Conservation (phyloP, 116 monocot genomes). For the Dioscorea cayenensis region DNA sequence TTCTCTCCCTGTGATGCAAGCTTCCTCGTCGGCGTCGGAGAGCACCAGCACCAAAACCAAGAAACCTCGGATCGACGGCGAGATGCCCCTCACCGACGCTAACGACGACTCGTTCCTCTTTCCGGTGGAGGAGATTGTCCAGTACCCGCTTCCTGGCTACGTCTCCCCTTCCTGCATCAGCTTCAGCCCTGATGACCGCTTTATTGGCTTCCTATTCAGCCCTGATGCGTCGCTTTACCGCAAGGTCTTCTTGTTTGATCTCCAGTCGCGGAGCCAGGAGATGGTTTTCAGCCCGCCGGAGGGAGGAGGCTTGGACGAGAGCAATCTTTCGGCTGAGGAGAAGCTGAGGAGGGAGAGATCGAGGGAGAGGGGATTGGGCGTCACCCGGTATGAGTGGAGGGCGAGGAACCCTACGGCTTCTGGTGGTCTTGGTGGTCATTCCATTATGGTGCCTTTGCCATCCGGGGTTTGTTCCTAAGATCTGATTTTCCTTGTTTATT, state of each 20-base stretch:
- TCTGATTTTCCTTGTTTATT: not conserved
- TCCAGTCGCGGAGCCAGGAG: slow-evolving; percentile 35
- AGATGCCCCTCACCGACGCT: slow-evolving; percentile 41
- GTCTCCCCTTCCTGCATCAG: slow-evolving; percentile 64
- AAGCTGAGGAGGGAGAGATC: slow-evolving; percentile 83
- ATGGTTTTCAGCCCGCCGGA: slow-evolving; percentile 72
- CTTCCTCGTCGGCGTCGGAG: not conserved
- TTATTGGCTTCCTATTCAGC: slow-evolving; percentile 69
- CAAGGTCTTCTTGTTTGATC: slow-evolving; percentile 69
- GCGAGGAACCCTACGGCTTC: slow-evolving; percentile 1
- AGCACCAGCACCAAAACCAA: not conserved
- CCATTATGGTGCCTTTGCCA: slow-evolving; percentile 86
- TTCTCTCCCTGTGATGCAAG: not conserved
- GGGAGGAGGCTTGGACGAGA: slow-evolving; percentile 87
- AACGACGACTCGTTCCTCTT: slow-evolving; percentile 40
- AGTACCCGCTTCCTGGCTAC: slow-evolving; percentile 80
- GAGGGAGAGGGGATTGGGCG: slow-evolving; percentile 88
- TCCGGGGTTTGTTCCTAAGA: slow-evolving; percentile 55
- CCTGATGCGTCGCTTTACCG: slow-evolving; percentile 65
- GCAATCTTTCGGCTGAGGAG: slow-evolving; percentile 85
- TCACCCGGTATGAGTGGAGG: slow-evolving; percentile 86
- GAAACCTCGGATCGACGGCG: not conserved
- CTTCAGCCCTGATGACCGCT: slow-evolving; percentile 89
- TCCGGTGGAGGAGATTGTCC: slow-evolving; percentile 71
- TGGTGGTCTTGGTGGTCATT: slow-evolving; percentile 2